Evolutionary conservation across 805 yeast species (phyloP), one percentile per base, ranked within the genome.

Genomic region (Candida fluviatilis): DNA sequence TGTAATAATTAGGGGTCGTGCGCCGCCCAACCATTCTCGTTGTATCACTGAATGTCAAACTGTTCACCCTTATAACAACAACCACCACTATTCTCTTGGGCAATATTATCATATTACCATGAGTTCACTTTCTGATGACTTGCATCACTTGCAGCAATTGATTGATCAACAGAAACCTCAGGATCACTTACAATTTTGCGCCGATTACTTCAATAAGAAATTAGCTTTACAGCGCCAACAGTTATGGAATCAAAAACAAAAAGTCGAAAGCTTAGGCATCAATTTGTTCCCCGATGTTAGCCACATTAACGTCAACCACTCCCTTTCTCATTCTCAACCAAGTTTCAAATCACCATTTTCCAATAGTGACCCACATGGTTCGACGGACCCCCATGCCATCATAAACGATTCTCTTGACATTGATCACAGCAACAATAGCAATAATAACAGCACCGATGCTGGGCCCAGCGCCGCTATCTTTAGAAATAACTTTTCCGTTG

Each of bases 181-280:
- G 11, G 91, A 84, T 52, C 65, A 84, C 10, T 57, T 85, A 41
- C 89, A 84, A 53, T 85, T 84, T 62, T 82, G 90, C 51, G 82
- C 85, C 39, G 75, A 80, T 58, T 82, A 81, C 59, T 85, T 85
- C 65, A 75, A 74, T 52, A 57, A 69, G 35, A 75, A 81, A 42
- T 63, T 84, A 42, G 80, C 78, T 47, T 71, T 73, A 21, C 85
- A 82, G 52, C 70, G 85, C 53, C 52, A 66, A 19, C 69, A 67
- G 27, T 60, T 73, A 35, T 76, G 78, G 76, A 57, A 57, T n/a
- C 74, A 71, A 41, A 75, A 71, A 49, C 53, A 64, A 29, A 66
- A 65, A 44, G 80, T 79, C 4, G 61, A 58, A 32, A 64, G 73
- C 1, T 70, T 75, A 26, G 82, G 82, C 1, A 61, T 78, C 21